phyloP scores from a whole-genome alignment of 177 flowering plant genomes.

The Vitis hybrid region DNA sequence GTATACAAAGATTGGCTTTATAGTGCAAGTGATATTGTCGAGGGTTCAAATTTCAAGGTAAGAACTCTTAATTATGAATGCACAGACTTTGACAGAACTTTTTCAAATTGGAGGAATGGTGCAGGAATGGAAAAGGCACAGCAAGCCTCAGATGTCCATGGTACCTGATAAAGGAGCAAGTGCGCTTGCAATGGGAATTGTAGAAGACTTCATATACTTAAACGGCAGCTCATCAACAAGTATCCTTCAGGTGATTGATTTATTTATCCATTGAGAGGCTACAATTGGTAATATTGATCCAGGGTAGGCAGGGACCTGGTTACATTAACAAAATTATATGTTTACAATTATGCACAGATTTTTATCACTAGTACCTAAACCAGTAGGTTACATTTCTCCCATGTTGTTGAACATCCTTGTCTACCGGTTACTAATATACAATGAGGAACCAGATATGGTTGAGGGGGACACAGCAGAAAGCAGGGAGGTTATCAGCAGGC shows the following conservation, averaged over 20 bases:
- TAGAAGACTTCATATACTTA: slow-evolving; percentile 79
- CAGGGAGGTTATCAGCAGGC: slow-evolving; percentile 83
- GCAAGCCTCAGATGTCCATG: slow-evolving; percentile 42
- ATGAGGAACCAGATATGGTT: slow-evolving; percentile 61
- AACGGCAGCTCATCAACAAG: slow-evolving; percentile 54
- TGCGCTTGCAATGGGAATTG: slow-evolving; percentile 55
- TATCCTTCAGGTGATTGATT: slow-evolving; percentile 53
- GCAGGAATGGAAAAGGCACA: slow-evolving; percentile 63
- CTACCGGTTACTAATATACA: not conserved
- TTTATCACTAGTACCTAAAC: no score
- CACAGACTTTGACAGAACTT: not conserved
- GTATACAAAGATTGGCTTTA: slow-evolving; percentile 65
- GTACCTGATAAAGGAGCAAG: slow-evolving; percentile 39
- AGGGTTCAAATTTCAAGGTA: slow-evolving; percentile 69
- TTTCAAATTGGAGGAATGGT: slow-evolving; percentile 15
- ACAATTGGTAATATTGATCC: not conserved
- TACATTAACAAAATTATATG: not conserved
- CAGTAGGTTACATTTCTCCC: no score
- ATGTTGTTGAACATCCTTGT: not conserved
- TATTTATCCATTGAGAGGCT: not conserved
- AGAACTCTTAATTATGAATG: slow-evolving; percentile 1
- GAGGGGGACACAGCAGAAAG: slow-evolving; percentile 60
- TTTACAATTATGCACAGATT: not conserved
- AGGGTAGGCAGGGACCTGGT: not conserved
- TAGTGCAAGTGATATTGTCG: slow-evolving; percentile 43